phyloP scores from a whole-genome alignment of 192 early-diverging fungal genomes.

The Haplosporangium gracile region DNA sequence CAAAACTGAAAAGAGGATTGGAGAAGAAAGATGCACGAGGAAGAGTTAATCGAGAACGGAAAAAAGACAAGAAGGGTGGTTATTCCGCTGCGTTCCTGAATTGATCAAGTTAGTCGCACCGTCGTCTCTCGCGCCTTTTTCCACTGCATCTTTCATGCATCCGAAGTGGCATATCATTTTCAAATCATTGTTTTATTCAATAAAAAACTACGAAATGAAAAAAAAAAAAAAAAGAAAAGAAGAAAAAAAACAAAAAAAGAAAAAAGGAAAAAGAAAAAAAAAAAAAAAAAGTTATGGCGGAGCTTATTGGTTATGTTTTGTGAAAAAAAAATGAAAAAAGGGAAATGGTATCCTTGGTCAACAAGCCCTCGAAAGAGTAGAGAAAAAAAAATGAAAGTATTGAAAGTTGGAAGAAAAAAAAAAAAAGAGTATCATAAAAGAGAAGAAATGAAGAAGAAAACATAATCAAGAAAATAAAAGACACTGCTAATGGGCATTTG shows the following conservation, averaged over 20 bases:
- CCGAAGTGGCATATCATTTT: not conserved
- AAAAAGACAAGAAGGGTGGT: no score
- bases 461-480: not conserved
- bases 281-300: not conserved
- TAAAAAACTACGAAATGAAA: not conserved
- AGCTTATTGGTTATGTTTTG: not conserved
- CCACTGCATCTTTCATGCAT: no score
- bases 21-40: no score
- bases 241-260: no score
- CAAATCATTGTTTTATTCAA: not conserved
- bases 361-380: conserved; percentile 24
- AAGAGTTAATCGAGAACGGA: no score
- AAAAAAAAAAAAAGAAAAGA: not conserved
- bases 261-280: not conserved
- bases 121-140: no score
- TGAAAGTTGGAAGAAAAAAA: not conserved
- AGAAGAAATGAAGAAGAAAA: not conserved
- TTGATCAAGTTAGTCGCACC: no score
- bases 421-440: not conserved
- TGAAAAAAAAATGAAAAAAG: conserved; percentile 36
- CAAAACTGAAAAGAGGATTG: no score
- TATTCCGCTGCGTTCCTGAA: no score
- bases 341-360: conserved; percentile 40
- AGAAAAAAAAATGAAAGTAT: conserved; percentile 2
- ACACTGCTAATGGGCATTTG: conserved; percentile 5